These are phyloP conservation scores for Coleophoma cylindrospora DNA, from an alignment of 2,329 filamentous ascomycete genomes.

Conservation along the genomic window DNA sequence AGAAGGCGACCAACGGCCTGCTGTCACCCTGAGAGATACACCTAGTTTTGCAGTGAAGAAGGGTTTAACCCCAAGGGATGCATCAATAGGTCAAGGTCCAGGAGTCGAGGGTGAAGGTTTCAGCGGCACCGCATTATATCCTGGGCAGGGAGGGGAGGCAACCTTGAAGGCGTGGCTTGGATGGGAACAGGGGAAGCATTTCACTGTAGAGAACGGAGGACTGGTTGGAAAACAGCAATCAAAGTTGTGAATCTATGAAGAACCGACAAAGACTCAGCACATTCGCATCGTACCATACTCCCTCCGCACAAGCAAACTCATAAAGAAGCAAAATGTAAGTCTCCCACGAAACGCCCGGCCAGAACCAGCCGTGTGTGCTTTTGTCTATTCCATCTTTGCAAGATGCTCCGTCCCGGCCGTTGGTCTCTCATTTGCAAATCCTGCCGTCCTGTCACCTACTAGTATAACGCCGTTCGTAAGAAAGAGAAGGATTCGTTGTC, in stretches of 20 bases:
- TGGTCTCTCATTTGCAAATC: no score
- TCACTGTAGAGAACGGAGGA: conserved; percentile 58
- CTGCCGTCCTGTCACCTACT: no score
- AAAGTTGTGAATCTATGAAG: conserved; percentile 32
- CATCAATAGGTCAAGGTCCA: conserved; percentile 49
- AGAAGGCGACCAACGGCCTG: conserved; percentile 66
- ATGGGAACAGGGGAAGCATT: conserved; percentile 70
- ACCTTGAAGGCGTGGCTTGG: conserved; percentile 69
- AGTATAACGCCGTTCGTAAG: no score
- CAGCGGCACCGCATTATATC: conserved; percentile 48
- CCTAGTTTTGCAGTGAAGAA: conserved; percentile 60
- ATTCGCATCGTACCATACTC: no score
- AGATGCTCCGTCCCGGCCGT: no score
- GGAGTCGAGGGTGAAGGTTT: conserved; percentile 67
- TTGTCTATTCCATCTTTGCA: no score
- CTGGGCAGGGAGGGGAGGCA: conserved; percentile 70
- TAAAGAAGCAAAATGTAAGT: no score
- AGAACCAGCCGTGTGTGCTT: no score
- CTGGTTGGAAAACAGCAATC: conserved; percentile 44
- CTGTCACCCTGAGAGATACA: conserved; percentile 63
- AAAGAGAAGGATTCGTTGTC: no score
- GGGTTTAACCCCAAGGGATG: conserved; percentile 30
- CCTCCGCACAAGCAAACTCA: no score
- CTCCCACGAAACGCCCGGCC: no score
- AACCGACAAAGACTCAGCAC: no score